A percentile compares a stretch with the other conserved stretches of the same genome.
Evolutionary conservation across 768 basidiomycete species (phyloP).

Genomic region (Lyophyllum shimeji): DNA sequence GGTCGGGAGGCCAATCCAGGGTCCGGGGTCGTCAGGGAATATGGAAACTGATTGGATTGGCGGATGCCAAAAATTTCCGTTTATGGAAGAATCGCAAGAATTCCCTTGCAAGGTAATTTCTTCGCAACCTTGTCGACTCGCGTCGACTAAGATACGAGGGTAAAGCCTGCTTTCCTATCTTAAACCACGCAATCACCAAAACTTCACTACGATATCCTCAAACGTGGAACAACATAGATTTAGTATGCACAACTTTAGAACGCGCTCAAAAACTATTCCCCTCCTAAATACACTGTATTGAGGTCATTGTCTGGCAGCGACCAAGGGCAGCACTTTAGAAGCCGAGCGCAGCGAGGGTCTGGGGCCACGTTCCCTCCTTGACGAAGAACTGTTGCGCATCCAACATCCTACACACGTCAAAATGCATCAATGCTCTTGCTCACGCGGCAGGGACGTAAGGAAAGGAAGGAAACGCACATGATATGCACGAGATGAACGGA

Average conservation of each 20-base stretch:
- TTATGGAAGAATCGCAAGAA: neutral
- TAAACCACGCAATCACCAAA: too few species aligned
- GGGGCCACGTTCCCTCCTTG: constrained; percentile 29
- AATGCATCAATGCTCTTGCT: neutral
- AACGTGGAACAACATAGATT: neutral
- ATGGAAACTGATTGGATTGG: neutral
- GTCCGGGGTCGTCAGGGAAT: neutral
- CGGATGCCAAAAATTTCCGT: neutral
- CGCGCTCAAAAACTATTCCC: neutral
- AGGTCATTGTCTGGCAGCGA: neutral
- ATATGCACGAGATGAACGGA: constrained; percentile 26
- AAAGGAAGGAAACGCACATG: constrained; percentile 20
- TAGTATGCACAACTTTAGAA: neutral
- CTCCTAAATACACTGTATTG: neutral
- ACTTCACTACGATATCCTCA: too few species aligned
- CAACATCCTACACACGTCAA: constrained; percentile 2
- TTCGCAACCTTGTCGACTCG: too few species aligned
- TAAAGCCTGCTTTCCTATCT: too few species aligned
- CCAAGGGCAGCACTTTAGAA: constrained; percentile 18
- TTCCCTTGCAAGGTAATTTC: neutral
- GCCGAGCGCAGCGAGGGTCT: constrained; percentile 31
- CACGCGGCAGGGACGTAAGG: too few species aligned
- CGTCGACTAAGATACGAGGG: too few species aligned
- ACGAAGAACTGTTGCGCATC: constrained; percentile 35
- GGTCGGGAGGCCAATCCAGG: neutral